Base-by-base conservation (phyloP, 2,329 filamentous ascomycete species). In the Pseudogymnoascus sp. region DNA sequence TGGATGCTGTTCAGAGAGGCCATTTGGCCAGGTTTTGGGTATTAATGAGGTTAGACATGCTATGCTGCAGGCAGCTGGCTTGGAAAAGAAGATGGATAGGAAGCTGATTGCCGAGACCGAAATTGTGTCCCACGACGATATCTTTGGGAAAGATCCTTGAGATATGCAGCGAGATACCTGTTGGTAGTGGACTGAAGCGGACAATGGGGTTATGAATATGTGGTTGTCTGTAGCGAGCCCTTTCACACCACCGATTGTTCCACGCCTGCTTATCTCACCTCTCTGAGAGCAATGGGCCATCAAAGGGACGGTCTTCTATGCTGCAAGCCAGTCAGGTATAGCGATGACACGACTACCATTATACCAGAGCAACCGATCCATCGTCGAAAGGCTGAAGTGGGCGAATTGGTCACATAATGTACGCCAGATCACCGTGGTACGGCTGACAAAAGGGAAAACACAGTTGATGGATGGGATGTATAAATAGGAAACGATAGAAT, bases 1-100 rank as follows among this genome's bases (percentile, higher is more conserved):
- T 37, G 82, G 81, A 8, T 85, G 81, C 68, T 85, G 83, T 69
- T 76, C 80, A 1, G 79, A 83, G 71, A 81, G 79, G 61, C 73
- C 76, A 25, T 66, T 82, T 2, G 79, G 78, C 31, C 77, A 77
- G 64, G 79, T 78, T 65, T 69, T 88, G 61, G 88, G 88, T 0
- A 78, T 90, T 48, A 81, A 85, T 73, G 80, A 84, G 65, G 73
- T 90, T 8, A 76, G 86, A 62, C 88, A 84, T 81, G 84, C 86
- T 2, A 82, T 90, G 62, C 71, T 90, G 66, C 79, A 80, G 67
- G 87, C 87, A 43, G 83, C 82, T 64, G 85, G 83, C 1, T 73
- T 87, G 69, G 82, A 85, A 65, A 67, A 69, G 36, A 62, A 71
- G 21, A 72, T 74, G 61, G 79, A 77, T 70, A 71, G 77, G 54